A percentile compares a stretch with the other conserved stretches of the same genome.
phyloP scores from a whole-genome alignment of 805 yeast genomes.

The Schwanniomyces occidentalis region DNA sequence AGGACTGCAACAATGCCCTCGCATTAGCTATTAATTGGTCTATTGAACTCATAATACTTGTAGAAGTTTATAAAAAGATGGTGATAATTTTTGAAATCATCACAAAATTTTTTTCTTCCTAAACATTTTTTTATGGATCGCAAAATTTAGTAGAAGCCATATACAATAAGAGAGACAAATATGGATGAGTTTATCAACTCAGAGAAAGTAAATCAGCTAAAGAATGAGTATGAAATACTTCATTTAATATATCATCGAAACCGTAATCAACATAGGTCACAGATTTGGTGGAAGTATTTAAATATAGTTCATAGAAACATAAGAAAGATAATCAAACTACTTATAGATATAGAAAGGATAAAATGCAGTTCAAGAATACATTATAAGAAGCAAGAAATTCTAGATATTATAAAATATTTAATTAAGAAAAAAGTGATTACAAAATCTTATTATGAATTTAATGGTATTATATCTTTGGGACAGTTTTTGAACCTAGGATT shows the following conservation, averaged over 20 bases:
- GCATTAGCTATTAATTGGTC: conserved; percentile 28
- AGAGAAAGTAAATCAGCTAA: conserved; percentile 4
- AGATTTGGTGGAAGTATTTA: conserved; percentile 76
- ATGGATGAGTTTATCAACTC: conserved; percentile 4
- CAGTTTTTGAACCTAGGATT: conserved; percentile 78
- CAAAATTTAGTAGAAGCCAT: too few relatives aligned
- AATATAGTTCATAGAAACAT: conserved; percentile 60
- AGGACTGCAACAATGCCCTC: conserved; percentile 43
- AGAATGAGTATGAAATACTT: conserved; percentile 56
- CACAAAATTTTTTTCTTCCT: conserved; percentile 3
- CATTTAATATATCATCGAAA: conserved; percentile 70
- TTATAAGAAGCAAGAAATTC: conserved; percentile 13
- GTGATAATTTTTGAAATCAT: not conserved
- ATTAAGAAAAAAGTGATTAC: conserved; percentile 38
- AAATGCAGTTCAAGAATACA: conserved; percentile 8
- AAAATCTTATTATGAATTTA: conserved; percentile 59
- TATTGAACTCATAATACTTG: conserved; percentile 3
- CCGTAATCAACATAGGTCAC: conserved; percentile 70
- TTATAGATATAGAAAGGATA: conserved; percentile 13
- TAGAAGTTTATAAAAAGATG: too few relatives aligned
- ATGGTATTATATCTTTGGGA: conserved; percentile 66
- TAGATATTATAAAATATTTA: conserved; percentile 24
- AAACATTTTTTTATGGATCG: not conserved
- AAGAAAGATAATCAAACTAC: conserved; percentile 36
- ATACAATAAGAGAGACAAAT: too few relatives aligned